Evolutionary conservation across 495 filamentous ascomycete genomes (phyloP).

Genomic region (Hypomontagnella monticulosa): DNA sequence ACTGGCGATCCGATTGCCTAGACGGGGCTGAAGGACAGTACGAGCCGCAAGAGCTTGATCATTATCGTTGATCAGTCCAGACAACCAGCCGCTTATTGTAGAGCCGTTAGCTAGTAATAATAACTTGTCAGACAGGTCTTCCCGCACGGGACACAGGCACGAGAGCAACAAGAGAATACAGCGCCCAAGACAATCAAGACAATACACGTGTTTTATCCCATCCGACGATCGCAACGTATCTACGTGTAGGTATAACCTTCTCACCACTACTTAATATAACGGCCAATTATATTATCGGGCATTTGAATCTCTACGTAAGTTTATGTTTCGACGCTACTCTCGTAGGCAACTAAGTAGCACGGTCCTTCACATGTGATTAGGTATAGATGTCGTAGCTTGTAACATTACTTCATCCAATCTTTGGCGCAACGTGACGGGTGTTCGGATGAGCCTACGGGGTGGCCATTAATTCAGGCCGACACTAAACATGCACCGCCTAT

Average conservation of each 20-base stretch:
- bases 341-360: background rate
- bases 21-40: conserved; percentile 9
- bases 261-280: too few relatives aligned
- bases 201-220: conserved; percentile 10
- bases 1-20: conserved; percentile 21
- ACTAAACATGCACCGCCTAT: background rate
- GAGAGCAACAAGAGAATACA: too few relatives aligned
- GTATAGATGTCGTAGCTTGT: background rate
- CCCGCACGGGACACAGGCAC: conserved; percentile 5
- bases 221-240: background rate
- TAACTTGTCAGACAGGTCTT: conserved; percentile 20
- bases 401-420: conserved; percentile 11
- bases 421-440: conserved; percentile 3
- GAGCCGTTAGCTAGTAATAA: conserved; percentile 14
- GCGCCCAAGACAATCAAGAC: conserved; percentile 20
- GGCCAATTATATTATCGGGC: too few relatives aligned
- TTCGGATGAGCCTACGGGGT: background rate
- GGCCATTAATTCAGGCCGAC: background rate
- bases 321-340: too few relatives aligned
- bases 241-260: too few relatives aligned
- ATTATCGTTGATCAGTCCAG: conserved; percentile 6
- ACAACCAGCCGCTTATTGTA: conserved; percentile 7
- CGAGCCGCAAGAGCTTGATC: background rate
- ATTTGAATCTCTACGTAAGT: too few relatives aligned
- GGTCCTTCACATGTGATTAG: too few relatives aligned